These are phyloP conservation scores for Boletus rubroflammeus DNA, from an alignment of 768 basidiomycete species.

Conservation along the genomic window DNA sequence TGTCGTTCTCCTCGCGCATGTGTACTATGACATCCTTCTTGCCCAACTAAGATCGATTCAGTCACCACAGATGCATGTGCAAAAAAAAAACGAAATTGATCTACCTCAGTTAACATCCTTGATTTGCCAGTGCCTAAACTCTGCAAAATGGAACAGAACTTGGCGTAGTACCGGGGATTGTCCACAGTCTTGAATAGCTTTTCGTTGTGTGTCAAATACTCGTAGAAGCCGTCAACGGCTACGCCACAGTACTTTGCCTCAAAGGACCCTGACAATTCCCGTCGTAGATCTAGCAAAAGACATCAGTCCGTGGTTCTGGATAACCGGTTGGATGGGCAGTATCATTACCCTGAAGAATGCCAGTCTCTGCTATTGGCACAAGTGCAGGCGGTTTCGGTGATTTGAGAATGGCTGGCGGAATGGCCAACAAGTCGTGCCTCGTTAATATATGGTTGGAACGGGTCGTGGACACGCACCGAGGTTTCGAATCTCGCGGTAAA, in stretches of 20 bases:
- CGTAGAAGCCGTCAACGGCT: conserved; percentile 15
- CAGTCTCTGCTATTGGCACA: too few species aligned
- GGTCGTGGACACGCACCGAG: background rate
- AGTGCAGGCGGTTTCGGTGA: background rate
- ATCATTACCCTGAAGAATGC: background rate
- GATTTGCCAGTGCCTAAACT: conserved; percentile 15
- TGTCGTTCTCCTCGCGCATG: conserved; percentile 1
- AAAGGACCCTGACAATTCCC: background rate
- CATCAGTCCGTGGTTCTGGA: background rate
- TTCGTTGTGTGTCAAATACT: conserved; percentile 16
- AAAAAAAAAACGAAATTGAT: background rate
- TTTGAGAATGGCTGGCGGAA: background rate
- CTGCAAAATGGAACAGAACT: conserved; percentile 1
- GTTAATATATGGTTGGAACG: background rate
- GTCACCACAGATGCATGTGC: background rate
- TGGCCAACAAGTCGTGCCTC: accelerated
- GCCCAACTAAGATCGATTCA: background rate
- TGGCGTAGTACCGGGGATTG: background rate
- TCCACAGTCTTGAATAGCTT: background rate
- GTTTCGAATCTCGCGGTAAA: conserved; percentile 5
- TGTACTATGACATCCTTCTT: conserved; percentile 9
- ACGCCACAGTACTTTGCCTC: background rate
- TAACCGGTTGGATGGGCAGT: too few species aligned
- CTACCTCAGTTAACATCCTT: conserved; percentile 12
- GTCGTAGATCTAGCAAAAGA: background rate